Conservation (phyloP, 2,329 filamentous ascomycete species). For the Diplodia seriata region DNA sequence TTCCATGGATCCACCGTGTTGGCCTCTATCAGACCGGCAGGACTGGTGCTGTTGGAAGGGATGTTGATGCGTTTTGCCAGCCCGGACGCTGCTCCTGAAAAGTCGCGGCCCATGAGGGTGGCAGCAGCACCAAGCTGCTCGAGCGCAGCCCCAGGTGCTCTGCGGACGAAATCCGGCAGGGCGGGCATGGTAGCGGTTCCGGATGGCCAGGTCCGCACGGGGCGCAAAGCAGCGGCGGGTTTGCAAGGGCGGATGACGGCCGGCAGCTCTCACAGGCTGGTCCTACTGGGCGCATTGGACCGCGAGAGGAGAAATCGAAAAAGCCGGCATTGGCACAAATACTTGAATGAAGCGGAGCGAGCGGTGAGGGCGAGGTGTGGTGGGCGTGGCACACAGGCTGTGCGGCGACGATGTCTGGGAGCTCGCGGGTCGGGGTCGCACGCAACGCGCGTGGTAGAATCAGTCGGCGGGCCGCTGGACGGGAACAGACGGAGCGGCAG, state of each 20-base stretch:
- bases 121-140: slow-evolving; percentile 27
- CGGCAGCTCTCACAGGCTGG: neutral
- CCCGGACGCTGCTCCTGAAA: slow-evolving; percentile 38
- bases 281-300: slow-evolving; percentile 23
- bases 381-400: neutral
- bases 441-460: slow-evolving; percentile 15
- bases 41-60: slow-evolving; percentile 62
- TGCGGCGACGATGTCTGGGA: slow-evolving; percentile 6
- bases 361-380: slow-evolving; percentile 16
- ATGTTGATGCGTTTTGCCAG: slow-evolving; percentile 60
- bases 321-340: slow-evolving; percentile 24
- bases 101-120: slow-evolving; percentile 1
- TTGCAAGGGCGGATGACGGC: neutral
- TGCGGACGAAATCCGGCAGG: slow-evolving; percentile 22
- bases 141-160: slow-evolving; percentile 1
- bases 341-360: slow-evolving; percentile 1
- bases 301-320: neutral
- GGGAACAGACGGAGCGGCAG: slow-evolving; percentile 25
- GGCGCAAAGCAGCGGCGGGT: neutral
- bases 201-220: neutral
- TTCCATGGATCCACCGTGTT: slow-evolving; percentile 76
- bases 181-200: slow-evolving; percentile 29
- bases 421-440: neutral
- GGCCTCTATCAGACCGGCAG: slow-evolving; percentile 62
- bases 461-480: slow-evolving; percentile 1